These are phyloP conservation scores for Ophiostoma angusticollis DNA, from an alignment of 2,329 filamentous ascomycete genomes.

Conservation along the genomic window DNA sequence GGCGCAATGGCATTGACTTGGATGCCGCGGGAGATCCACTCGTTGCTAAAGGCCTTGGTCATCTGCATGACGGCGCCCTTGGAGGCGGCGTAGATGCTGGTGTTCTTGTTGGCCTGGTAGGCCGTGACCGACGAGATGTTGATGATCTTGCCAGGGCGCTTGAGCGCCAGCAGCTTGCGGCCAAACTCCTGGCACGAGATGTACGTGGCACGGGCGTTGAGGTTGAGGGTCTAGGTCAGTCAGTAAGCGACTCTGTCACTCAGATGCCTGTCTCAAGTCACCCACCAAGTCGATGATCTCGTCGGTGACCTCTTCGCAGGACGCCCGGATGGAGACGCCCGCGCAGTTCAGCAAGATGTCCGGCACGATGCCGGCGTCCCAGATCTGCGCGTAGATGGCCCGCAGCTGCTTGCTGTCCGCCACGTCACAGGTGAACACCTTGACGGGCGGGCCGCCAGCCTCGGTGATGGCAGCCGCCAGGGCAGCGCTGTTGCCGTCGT, in stretches of 20 bases:
- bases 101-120: constrained; percentile 77
- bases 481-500: not conserved
- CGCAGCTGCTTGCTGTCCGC: not conserved
- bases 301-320: constrained; percentile 61
- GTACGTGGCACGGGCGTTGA: constrained; percentile 75
- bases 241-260: too few species aligned
- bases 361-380: constrained; percentile 1
- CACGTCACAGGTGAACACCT: not conserved
- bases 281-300: constrained; percentile 51
- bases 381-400: not conserved
- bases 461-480: not conserved
- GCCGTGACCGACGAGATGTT: constrained; percentile 71
- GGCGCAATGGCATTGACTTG: constrained; percentile 80
- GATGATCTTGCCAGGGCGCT: constrained; percentile 56
- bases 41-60: constrained; percentile 73
- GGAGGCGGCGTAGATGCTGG: constrained; percentile 73
- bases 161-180: constrained; percentile 59
- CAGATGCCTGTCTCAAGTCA: too few species aligned
- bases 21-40: constrained; percentile 66
- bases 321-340: constrained; percentile 69
- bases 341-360: constrained; percentile 70
- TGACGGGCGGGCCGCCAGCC: not conserved
- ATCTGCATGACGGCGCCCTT: constrained; percentile 77
- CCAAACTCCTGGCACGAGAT: constrained; percentile 63
- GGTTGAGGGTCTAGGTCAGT: too few species aligned